Evolutionary conservation across 495 filamentous ascomycete genomes (phyloP), one percentile per base, ranked within the genome.

Genomic region (Xanthoparmelia taractica): DNA sequence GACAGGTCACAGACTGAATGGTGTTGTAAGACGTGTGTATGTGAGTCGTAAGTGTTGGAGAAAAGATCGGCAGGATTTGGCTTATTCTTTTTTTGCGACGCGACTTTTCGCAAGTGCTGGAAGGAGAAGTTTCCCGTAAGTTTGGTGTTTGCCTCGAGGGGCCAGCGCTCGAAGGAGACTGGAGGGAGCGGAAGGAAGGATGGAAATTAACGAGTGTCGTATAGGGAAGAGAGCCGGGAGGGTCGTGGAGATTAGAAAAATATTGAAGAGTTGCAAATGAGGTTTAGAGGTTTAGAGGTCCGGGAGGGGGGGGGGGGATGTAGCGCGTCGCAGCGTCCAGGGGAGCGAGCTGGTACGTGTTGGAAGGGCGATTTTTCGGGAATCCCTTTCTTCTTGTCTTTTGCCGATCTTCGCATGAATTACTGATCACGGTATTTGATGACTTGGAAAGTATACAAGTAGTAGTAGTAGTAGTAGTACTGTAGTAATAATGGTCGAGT

Each of bases 141-240:
- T 54, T 61, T 55, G 45, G 59, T 43, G 60, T 56, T 56, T 41
- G 48, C 17, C 37, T 27, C n/a, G n/a, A 54, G 36, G 60, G 56
- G 17, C 60, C 36, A 56, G 60, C 50, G 50, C 33, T 37, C 7
- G 38, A 41, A 13, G 48, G 18, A 34, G 48, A 57, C 56, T 36
- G 37, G 48, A 23, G 4, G 60, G 6, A 62, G 38, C 17, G n/a
- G 27, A 25, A 29, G n/a, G n/a, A n/a, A n/a, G n/a, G 55, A 43
- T 62, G 50, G 48, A 57, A 43, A 62, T 61, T 56, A 62, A 62
- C 13, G 60, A 56, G 50, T 10, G 60, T 40, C 31, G 34, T 41
- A 29, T 38, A 29, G 23, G 40, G 38, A 23, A 27, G 23, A 10
- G 15, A 29, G 43, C 36, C 6, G 40, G 36, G 27, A 52, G 0